Evolutionary conservation across 192 early-diverging fungal species (phyloP), one percentile per base, ranked within the genome.

Genomic region (Ambispora gerdemannii): DNA sequence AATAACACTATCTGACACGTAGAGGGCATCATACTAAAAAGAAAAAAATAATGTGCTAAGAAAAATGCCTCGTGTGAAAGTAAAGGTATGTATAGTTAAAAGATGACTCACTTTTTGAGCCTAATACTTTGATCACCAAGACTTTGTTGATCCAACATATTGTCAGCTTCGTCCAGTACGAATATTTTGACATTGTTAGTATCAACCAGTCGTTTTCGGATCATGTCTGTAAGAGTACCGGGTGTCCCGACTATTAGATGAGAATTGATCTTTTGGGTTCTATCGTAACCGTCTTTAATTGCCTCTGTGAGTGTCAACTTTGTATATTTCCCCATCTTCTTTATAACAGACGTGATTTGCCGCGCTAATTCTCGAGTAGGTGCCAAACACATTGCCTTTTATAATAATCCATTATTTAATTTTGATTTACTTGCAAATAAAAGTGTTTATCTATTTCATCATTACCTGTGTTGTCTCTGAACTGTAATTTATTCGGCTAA

Each of bases 161-260:
- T 96, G 74, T 98, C 97, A n/a, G 97, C 97, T 78, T 98, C 97
- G 72, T 98, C 97, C 69, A 98, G 82, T 7, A 97, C 94, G 78
- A 96, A 92, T 47, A 97, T 85, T 63, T 88, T 86, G 36, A 95
- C 74, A 58, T 82, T 62, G 7, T 74, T 80, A 17, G 85, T 72
- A 38, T 89, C 81, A 53, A 97, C 71, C 4, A 82, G 76, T 27
- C 88, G 74, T 65, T 84, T 82, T 63, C 86, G 83, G 43, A 92
- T 83, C 50, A 93, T 72, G 25, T 95, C 93, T 22, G 74, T 78
- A 0, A 98, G 88, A 2, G 95, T 95, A 22, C 97, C 97, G 3
- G 97, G 95, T 0, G 97, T 98, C 33, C 95, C 97, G 55, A 98
- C 89, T 62, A 98, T 83, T 3, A 97, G 78, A 27, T 98, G 94